phyloP scores from a whole-genome alignment of 2,329 filamentous ascomycete genomes.

The Chalara sp. region DNA sequence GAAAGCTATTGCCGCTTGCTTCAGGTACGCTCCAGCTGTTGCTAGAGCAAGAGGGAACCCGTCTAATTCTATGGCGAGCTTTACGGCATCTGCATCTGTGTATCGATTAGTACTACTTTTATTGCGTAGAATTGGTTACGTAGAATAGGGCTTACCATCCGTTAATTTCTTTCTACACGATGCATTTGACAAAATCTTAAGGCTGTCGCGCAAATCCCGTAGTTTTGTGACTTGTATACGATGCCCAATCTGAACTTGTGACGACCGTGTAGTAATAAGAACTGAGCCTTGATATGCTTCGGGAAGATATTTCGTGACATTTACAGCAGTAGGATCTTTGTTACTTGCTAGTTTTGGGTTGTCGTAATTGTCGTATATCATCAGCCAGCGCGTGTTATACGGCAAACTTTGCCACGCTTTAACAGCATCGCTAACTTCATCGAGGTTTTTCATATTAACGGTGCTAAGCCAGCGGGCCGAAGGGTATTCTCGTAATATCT shows the following conservation, averaged over 20 bases:
- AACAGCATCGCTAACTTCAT: neutral
- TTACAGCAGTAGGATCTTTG: conserved; percentile 5
- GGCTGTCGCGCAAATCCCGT: conserved; percentile 1
- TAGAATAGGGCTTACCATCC: conserved; percentile 4
- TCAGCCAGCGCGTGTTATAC: conserved; percentile 13
- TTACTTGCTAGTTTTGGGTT: neutral
- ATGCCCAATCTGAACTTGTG: conserved; percentile 4
- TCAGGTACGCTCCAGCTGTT: too few species aligned
- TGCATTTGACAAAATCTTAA: conserved; percentile 5
- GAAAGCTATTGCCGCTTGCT: conserved; percentile 32
- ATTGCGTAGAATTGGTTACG: conserved; percentile 3
- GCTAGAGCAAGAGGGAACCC: too few species aligned
- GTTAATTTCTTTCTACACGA: conserved; percentile 5
- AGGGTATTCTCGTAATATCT: conserved; percentile 6
- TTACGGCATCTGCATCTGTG: conserved; percentile 2
- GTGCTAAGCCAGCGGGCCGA: neutral
- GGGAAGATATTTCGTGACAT: neutral
- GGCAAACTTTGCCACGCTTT: conserved; percentile 4
- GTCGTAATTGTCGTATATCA: too few species aligned
- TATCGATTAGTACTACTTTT: neutral
- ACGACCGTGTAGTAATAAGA: conserved; percentile 8
- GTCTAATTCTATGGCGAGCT: too few species aligned
- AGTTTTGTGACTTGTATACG: conserved; percentile 4
- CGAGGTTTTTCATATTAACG: conserved; percentile 1
- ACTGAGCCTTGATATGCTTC: too few species aligned